Evolutionary conservation across 83 land plant species (phyloP), one percentile per base, ranked within the genome.

Genomic region (Picea mariana): DNA sequence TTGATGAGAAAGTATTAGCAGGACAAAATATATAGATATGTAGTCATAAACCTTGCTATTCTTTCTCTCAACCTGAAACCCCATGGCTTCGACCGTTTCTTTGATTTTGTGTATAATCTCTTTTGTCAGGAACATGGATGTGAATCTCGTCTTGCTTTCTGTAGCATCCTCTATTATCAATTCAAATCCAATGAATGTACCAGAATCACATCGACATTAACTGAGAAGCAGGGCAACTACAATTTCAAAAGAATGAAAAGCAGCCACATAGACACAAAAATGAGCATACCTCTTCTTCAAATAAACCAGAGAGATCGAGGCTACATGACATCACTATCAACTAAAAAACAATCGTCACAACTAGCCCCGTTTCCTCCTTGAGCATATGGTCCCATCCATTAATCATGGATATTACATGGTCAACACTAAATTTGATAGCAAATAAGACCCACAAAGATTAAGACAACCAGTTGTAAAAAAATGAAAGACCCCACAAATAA

Each of bases 271-370:
- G 0, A 47, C 55, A 52, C 55, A 52, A 9, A 52, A 3, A 2
- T n/a, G n/a, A n/a, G n/a, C n/a, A 52, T 47, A 91, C 95, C 88
- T 89, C 92, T 62, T 93, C 80, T 79, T 93, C 95, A 81, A 93
- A 93, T 64, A 93, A 91, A 13, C 93, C 95, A 34, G 95, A 93
- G 15, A 93, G 89, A 62, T 93, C 93, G 1, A 93, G 87, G 81
- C 72, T 86, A 5, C 87, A 83, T 26, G 94, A 93, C 93, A 91
- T 93, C 59, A 92, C 89, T 34, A 93, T 93, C 4, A 93, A 81
- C 82, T 93, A 84, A 82, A 93, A 93, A 23, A 94, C 96, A 78
- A 91, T 93, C 73, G 91, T 89, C n/a, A 77, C 87, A 27, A 82
- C 77, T 15, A 86, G 87, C 18, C 78, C 82, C 0, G 78, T 84